phyloP scores from a whole-genome alignment of 2,329 filamentous ascomycete genomes.

The Monosporascus cannonballus region DNA sequence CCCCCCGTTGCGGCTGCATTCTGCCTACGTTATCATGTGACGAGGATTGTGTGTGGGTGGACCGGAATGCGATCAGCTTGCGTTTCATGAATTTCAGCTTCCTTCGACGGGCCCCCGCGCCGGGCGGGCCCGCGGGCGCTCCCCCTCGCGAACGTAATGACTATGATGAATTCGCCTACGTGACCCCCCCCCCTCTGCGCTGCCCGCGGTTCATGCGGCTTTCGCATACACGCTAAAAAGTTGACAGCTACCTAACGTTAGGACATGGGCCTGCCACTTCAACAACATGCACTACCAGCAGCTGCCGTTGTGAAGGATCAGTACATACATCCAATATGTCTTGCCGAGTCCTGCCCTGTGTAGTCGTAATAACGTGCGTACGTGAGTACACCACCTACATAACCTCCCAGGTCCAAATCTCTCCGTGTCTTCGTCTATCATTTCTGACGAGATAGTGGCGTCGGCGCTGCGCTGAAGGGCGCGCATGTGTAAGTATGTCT shows the following conservation, averaged over 20 bases:
- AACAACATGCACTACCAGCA: background rate
- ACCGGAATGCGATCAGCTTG: background rate
- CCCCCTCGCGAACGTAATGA: background rate
- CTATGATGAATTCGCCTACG: background rate
- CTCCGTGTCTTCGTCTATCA: too few species aligned
- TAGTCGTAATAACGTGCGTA: too few species aligned
- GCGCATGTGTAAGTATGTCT: too few species aligned
- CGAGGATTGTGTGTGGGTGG: background rate
- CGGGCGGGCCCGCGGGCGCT: background rate
- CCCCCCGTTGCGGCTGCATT: background rate
- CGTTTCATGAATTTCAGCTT: background rate
- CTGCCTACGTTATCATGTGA: background rate
- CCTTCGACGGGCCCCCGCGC: background rate
- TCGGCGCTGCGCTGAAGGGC: too few species aligned
- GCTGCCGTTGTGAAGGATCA: too few species aligned
- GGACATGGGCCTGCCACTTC: too few species aligned
- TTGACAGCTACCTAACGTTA: background rate
- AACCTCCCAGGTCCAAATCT: too few species aligned
- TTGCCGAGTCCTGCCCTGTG: too few species aligned
- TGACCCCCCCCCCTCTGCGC: background rate
- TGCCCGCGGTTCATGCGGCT: too few species aligned
- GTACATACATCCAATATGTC: too few species aligned
- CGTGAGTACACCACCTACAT: too few species aligned
- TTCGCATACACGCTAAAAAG: background rate
- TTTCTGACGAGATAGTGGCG: too few species aligned